phyloP scores from a whole-genome alignment of 345 rosid genomes.

The Dovyalis caffra region DNA sequence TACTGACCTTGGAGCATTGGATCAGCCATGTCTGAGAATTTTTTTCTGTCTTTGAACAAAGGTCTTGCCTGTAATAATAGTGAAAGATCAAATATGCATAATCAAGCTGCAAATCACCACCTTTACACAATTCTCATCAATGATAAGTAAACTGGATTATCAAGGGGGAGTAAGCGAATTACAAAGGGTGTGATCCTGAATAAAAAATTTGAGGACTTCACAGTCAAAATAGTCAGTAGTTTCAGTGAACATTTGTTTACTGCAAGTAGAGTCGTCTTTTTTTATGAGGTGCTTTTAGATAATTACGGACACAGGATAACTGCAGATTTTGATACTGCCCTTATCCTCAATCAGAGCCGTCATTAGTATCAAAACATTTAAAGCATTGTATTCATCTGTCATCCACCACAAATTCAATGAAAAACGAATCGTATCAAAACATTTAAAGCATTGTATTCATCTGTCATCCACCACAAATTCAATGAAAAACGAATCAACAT shows the following conservation, averaged over 20 bases:
- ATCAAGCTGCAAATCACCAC: background rate
- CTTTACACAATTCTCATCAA: background rate
- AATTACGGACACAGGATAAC: background rate
- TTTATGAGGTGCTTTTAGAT: background rate
- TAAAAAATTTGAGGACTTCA: background rate
- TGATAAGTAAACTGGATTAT: background rate
- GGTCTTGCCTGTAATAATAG: constrained; percentile 67
- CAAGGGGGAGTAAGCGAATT: background rate
- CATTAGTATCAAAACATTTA: background rate
- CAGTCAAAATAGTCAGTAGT: background rate
- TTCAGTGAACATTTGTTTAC: background rate
- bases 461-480: background rate
- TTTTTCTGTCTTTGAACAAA: constrained; percentile 73
- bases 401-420: background rate
- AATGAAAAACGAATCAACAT: background rate
- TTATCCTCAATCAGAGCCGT: background rate
- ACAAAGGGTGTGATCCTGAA: background rate
- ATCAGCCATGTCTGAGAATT: constrained; percentile 70
- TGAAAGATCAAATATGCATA: background rate
- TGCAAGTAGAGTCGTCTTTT: background rate
- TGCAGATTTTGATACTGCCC: background rate
- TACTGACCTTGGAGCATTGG: constrained; percentile 72
- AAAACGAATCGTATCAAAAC: background rate
- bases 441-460: background rate
- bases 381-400: background rate